These are phyloP conservation scores for Populus tremula DNA, from an alignment of 345 rosid species.

Conservation along the genomic window DNA sequence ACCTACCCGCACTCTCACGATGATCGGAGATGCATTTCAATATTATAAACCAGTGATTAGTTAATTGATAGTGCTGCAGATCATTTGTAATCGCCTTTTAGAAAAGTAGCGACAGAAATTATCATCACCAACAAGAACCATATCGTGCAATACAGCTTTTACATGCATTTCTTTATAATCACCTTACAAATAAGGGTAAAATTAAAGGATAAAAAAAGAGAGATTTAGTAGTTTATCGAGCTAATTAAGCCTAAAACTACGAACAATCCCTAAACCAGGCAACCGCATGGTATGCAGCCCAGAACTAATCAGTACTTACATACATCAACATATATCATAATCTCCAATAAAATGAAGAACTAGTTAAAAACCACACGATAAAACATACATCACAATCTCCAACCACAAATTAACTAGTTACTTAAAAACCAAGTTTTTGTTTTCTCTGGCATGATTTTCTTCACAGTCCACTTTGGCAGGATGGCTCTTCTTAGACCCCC, in stretches of 20 bases:
- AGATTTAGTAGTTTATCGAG: background rate
- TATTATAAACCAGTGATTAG: too few relatives aligned
- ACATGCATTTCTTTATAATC: background rate
- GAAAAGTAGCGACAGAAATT: background rate
- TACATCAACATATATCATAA: too few relatives aligned
- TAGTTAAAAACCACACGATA: too few relatives aligned
- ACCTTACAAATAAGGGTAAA: background rate
- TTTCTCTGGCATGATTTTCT: background rate
- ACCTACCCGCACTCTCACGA: too few relatives aligned
- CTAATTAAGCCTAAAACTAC: background rate
- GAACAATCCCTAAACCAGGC: background rate
- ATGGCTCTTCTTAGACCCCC: background rate
- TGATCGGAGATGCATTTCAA: too few relatives aligned
- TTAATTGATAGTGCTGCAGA: too few relatives aligned
- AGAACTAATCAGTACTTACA: background rate
- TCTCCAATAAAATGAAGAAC: too few relatives aligned
- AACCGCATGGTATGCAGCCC: background rate
- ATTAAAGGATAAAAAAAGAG: background rate
- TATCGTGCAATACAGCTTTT: background rate
- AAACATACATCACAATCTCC: background rate
- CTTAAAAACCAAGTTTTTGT: too few relatives aligned
- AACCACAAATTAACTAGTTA: background rate
- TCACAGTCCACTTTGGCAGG: conserved; percentile 6
- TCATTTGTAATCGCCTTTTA: background rate
- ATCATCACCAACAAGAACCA: background rate